Evolutionary conservation across 208 protist genomes (phyloP).

Genomic region (Tritrichomonas foetus): DNA sequence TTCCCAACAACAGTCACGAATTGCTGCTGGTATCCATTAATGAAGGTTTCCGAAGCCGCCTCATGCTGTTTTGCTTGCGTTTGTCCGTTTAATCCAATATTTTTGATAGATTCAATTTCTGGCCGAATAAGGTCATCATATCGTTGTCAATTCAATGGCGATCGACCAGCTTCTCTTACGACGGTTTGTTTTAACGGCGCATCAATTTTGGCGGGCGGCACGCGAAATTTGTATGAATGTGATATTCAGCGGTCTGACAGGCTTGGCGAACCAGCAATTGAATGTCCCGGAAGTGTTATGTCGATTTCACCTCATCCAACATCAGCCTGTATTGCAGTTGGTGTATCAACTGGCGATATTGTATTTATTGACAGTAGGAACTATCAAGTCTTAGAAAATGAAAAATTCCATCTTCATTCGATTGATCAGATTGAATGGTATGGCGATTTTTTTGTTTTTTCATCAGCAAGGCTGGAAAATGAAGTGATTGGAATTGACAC

Average conservation of each 20-base stretch:
- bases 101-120: neutral
- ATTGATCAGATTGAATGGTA: neutral
- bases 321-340: neutral
- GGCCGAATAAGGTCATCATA: neutral
- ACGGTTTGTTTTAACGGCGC: neutral
- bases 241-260: neutral
- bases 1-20: neutral
- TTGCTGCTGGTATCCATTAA: neutral
- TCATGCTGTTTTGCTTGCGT: slow-evolving; percentile 5
- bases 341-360: neutral
- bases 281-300: neutral
- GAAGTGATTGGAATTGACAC: neutral
- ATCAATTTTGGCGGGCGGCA: neutral
- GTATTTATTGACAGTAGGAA: neutral
- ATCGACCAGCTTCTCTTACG: neutral
- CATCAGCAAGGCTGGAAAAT: slow-evolving; percentile 2
- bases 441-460: neutral
- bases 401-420: neutral
- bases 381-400: neutral
- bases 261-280: neutral
- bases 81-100: neutral
- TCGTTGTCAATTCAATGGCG: neutral
- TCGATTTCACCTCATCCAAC: neutral
- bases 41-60: neutral
- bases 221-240: neutral